Conservation (phyloP, 1,284 basidiomycete species). For the Stygiomarasmius scandens region DNA sequence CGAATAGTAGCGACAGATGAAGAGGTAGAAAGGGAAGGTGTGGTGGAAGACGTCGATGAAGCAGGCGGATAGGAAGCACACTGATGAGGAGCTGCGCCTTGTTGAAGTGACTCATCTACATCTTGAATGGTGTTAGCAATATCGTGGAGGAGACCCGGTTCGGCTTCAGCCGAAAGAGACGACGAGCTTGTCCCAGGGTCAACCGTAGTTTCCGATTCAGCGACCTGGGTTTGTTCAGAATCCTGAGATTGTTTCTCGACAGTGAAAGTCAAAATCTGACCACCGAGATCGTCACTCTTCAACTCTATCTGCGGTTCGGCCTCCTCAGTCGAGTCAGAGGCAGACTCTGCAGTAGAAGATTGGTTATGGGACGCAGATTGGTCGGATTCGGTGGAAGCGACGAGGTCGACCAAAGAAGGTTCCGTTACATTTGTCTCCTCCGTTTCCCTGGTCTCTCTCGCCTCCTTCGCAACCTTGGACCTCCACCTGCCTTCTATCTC, state of each 20-base stretch:
- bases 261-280: too few species aligned
- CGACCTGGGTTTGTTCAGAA: too few species aligned
- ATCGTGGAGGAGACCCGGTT: neutral
- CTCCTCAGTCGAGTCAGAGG: too few species aligned
- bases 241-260: too few species aligned
- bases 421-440: neutral
- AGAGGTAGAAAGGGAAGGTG: neutral
- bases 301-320: too few species aligned
- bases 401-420: neutral
- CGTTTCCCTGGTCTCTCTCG: conserved; percentile 5
- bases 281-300: too few species aligned
- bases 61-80: neutral
- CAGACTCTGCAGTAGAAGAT: too few species aligned
- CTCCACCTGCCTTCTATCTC: conserved; percentile 33
- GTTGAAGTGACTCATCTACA: neutral
- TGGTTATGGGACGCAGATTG: too few species aligned
- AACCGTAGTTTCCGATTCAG: too few species aligned
- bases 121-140: neutral
- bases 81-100: neutral
- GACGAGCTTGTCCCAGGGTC: too few species aligned
- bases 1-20: conserved; percentile 13
- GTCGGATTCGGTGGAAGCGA: neutral
- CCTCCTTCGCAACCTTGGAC: conserved; percentile 8
- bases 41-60: conserved; percentile 1
- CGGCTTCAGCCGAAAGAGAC: neutral